Evolutionary conservation across 371 early-diverging fungal species (phyloP).

Genomic region (Rhizopus sp.): DNA sequence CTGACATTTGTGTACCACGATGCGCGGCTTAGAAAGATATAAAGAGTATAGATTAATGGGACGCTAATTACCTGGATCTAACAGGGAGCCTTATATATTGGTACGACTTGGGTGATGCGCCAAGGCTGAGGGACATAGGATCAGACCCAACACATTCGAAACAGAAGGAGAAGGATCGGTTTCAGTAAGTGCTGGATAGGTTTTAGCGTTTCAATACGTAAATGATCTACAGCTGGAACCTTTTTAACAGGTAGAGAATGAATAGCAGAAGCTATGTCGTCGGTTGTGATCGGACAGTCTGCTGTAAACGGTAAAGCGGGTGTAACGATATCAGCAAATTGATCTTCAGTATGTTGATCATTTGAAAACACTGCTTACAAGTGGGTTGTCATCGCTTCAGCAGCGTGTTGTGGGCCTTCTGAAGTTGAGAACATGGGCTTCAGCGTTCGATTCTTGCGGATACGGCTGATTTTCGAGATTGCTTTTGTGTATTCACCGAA

Average conservation of each 20-base stretch:
- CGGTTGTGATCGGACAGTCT: neutral
- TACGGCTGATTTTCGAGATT: neutral
- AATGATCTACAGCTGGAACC: conserved; percentile 27
- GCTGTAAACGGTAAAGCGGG: neutral
- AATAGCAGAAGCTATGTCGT: neutral
- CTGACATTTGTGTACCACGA: too few species aligned
- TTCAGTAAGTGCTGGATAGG: conserved; percentile 2
- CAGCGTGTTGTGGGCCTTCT: conserved; percentile 4
- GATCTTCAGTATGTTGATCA: neutral
- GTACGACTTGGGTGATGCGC: conserved; percentile 29
- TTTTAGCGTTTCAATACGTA: conserved; percentile 25
- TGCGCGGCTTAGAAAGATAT: too few species aligned
- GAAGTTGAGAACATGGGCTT: neutral
- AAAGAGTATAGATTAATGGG: conserved; percentile 16
- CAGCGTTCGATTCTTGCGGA: conserved; percentile 1
- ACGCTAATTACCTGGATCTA: conserved; percentile 19
- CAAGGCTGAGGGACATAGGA: conserved; percentile 15
- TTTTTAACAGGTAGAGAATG: conserved; percentile 8
- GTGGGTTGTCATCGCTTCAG: conserved; percentile 7
- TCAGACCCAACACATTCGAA: conserved; percentile 22
- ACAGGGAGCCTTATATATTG: conserved; percentile 24
- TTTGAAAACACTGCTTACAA: neutral
- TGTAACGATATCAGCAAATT: neutral
- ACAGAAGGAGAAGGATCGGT: conserved; percentile 5
- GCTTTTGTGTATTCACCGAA: conserved; percentile 1